Evolutionary conservation across 176 grass and related monocot genomes (phyloP).

Genomic region (Triticum dicoccoides): DNA sequence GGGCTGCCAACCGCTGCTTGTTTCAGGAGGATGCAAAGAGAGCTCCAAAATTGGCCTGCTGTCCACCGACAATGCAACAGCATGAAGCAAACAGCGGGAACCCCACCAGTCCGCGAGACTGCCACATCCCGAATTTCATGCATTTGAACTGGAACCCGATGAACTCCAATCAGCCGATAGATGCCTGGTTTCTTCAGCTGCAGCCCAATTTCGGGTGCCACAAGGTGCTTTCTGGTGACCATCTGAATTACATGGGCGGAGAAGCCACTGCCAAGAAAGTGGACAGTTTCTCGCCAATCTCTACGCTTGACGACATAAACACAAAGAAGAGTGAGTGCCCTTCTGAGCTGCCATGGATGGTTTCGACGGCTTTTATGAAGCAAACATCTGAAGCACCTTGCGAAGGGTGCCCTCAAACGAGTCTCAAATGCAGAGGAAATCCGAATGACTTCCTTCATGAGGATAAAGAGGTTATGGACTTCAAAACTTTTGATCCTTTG

Average conservation of each 20-base stretch:
- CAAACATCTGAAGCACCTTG: constrained; percentile 28
- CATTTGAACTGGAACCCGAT: constrained; percentile 65
- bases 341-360: constrained; percentile 38
- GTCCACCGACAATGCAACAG: constrained; percentile 32
- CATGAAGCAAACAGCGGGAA: constrained; percentile 30
- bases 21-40: constrained; percentile 95
- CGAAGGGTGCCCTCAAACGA: constrained; percentile 19
- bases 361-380: constrained; percentile 56
- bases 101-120: constrained; percentile 32
- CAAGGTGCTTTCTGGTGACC: constrained; percentile 41
- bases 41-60: constrained; percentile 72
- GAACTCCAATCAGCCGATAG: constrained; percentile 49
- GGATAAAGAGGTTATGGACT: constrained; percentile 46
- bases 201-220: constrained; percentile 74
- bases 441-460: constrained; percentile 28
- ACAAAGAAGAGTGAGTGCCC: constrained; percentile 24
- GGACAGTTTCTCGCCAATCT: constrained; percentile 11
- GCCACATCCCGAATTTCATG: constrained; percentile 45
- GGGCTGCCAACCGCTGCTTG: constrained; percentile 72
- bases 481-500: constrained; percentile 45
- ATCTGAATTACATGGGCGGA: constrained; percentile 31
- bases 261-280: constrained; percentile 29
- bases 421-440: constrained; percentile 44
- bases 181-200: constrained; percentile 89
- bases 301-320: constrained; percentile 29